Conservation (phyloP, 2,329 filamentous ascomycete genomes). For the Rhytidhysteron rufulum region DNA sequence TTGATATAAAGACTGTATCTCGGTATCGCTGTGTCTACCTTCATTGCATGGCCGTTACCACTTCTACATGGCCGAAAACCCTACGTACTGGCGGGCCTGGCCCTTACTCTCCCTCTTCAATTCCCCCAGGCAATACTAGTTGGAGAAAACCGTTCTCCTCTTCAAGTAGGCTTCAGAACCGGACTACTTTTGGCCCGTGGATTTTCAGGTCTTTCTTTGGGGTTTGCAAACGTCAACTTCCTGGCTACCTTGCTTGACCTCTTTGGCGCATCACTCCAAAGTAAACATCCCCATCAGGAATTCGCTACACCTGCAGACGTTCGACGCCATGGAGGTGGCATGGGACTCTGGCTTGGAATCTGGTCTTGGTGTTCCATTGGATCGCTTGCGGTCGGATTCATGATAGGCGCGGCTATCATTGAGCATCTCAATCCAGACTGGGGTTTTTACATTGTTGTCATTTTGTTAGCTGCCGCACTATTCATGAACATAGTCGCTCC, state of each 20-base stretch:
- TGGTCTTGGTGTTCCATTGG: slow-evolving; percentile 77
- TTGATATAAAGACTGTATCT: slow-evolving; percentile 54
- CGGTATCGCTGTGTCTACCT: slow-evolving; percentile 65
- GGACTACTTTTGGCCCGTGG: slow-evolving; percentile 61
- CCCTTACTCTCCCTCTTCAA: slow-evolving; percentile 66
- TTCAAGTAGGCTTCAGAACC: slow-evolving; percentile 53
- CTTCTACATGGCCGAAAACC: slow-evolving; percentile 73
- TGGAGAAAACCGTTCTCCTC: slow-evolving; percentile 53
- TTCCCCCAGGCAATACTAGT: slow-evolving; percentile 72
- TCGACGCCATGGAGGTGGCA: slow-evolving; percentile 70
- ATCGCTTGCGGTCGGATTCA: slow-evolving; percentile 67
- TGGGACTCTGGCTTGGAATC: slow-evolving; percentile 74
- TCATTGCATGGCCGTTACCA: slow-evolving; percentile 70
- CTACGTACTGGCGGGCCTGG: slow-evolving; percentile 67
- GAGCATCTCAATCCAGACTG: slow-evolving; percentile 60
- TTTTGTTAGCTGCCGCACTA: slow-evolving; percentile 62
- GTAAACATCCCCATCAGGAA: slow-evolving; percentile 68
- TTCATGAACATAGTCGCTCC: slow-evolving; percentile 68
- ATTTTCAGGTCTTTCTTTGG: slow-evolving; percentile 65
- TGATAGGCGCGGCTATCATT: slow-evolving; percentile 68
- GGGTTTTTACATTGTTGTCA: slow-evolving; percentile 72
- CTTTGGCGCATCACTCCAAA: slow-evolving; percentile 73
- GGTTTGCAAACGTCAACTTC: slow-evolving; percentile 75
- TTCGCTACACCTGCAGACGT: slow-evolving; percentile 64
- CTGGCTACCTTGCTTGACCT: slow-evolving; percentile 68